These are phyloP conservation scores for Calocybe indica DNA, from an alignment of 768 basidiomycete genomes.

Conservation along the genomic window DNA sequence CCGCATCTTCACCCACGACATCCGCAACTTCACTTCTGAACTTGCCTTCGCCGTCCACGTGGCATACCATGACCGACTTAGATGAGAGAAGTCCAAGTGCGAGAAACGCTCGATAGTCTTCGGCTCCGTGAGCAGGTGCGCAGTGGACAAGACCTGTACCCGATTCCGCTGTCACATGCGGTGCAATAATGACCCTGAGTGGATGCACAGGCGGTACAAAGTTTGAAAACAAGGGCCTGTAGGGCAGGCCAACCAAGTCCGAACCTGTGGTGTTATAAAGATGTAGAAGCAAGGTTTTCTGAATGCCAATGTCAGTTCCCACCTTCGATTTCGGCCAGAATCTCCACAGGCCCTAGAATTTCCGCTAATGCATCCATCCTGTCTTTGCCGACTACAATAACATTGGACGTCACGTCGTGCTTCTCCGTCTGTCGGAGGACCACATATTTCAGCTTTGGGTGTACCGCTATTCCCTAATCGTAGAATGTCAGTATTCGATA, in stretches of 20 bases:
- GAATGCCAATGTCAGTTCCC: neutral
- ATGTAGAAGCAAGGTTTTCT: neutral
- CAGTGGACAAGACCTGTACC: slow-evolving; percentile 96
- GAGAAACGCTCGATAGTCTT: slow-evolving; percentile 84
- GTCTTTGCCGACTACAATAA: slow-evolving; percentile 47
- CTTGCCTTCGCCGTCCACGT: slow-evolving; percentile 73
- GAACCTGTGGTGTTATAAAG: slow-evolving; percentile 28
- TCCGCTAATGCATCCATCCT: slow-evolving; percentile 34
- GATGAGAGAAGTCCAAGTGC: slow-evolving; percentile 41
- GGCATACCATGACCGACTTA: slow-evolving; percentile 56
- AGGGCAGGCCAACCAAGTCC: slow-evolving; percentile 54
- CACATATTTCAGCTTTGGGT: slow-evolving; percentile 65
- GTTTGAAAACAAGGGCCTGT: slow-evolving; percentile 54
- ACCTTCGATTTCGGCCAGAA: slow-evolving; percentile 34
- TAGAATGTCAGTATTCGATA: neutral
- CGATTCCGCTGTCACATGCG: slow-evolving; percentile 79
- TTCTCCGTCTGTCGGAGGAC: slow-evolving; percentile 29
- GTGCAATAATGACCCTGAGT: slow-evolving; percentile 55
- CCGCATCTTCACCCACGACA: slow-evolving; percentile 48
- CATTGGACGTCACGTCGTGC: slow-evolving; percentile 1
- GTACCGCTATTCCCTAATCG: slow-evolving; percentile 79
- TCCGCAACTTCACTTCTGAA: slow-evolving; percentile 57
- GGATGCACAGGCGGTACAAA: slow-evolving; percentile 19
- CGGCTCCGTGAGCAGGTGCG: slow-evolving; percentile 90
- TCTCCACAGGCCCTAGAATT: slow-evolving; percentile 30